phyloP scores from a whole-genome alignment of 2,329 filamentous ascomycete species.

The Arachnomyces sp. region DNA sequence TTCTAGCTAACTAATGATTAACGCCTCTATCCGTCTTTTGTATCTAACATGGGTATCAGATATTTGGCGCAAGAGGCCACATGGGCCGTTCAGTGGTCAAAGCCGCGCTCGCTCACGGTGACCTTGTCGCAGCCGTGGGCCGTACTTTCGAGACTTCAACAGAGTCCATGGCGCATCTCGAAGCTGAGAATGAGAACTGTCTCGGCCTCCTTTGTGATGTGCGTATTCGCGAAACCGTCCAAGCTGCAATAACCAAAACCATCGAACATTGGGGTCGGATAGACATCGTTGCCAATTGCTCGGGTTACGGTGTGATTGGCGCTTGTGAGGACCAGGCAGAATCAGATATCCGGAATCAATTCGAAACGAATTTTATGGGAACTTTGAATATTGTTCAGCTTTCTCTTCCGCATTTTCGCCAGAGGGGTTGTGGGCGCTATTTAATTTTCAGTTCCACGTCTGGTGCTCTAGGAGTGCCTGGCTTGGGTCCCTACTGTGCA shows the following conservation, averaged over 20 bases:
- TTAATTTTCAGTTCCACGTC: slow-evolving; percentile 91
- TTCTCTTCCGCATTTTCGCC: slow-evolving; percentile 77
- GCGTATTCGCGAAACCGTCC: slow-evolving; percentile 68
- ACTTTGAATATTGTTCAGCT: slow-evolving; percentile 87
- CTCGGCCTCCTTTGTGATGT: slow-evolving; percentile 85
- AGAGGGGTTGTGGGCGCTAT: slow-evolving; percentile 68
- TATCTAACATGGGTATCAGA: slow-evolving; percentile 37
- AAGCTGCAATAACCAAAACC: slow-evolving; percentile 59
- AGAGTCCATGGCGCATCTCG: slow-evolving; percentile 62
- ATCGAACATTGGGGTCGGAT: slow-evolving; percentile 69
- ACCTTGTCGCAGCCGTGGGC: slow-evolving; percentile 79
- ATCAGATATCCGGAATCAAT: slow-evolving; percentile 87
- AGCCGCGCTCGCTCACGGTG: slow-evolving; percentile 67
- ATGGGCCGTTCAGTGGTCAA: slow-evolving; percentile 89
- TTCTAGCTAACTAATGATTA: not conserved
- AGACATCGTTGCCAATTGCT: slow-evolving; percentile 88
- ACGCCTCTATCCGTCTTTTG: not conserved
- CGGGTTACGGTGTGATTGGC: slow-evolving; percentile 89
- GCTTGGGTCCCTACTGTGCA: slow-evolving; percentile 87
- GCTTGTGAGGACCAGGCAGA: slow-evolving; percentile 96
- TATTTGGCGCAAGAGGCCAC: slow-evolving; percentile 95
- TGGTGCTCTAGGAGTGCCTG: slow-evolving; percentile 86
- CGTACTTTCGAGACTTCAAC: slow-evolving; percentile 68
- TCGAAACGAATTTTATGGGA: slow-evolving; percentile 96
- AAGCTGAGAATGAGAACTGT: slow-evolving; percentile 52